phyloP scores from a whole-genome alignment of 2,329 filamentous ascomycete species.

The Pestalotiopsis fici region DNA sequence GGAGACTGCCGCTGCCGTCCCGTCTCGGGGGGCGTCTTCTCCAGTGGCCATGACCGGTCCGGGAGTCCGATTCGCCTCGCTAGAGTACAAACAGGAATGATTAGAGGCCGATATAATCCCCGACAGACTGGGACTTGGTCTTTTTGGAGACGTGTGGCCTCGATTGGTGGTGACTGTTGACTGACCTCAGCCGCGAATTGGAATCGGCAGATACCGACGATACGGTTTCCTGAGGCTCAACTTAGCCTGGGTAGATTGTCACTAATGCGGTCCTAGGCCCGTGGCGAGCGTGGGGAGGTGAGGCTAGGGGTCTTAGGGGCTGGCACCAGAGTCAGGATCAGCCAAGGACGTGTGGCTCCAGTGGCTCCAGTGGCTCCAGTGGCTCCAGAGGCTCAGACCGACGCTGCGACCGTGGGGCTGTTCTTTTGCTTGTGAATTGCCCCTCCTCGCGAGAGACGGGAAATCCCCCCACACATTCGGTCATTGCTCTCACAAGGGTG shows the following conservation, averaged over 20 bases:
- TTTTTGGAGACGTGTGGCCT: not conserved
- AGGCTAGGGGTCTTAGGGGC: not conserved
- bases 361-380: too few species aligned
- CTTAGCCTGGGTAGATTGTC: not conserved
- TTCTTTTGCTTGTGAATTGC: not conserved
- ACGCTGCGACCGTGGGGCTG: not conserved
- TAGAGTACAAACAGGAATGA: not conserved
- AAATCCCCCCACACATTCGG: not conserved
- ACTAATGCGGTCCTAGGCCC: not conserved
- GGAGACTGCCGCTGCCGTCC: not conserved
- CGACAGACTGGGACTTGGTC: not conserved
- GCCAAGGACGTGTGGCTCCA: not conserved
- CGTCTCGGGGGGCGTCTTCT: too few species aligned
- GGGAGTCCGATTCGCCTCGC: not conserved
- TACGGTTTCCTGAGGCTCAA: slow-evolving; percentile 3
- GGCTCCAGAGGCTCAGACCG: not conserved
- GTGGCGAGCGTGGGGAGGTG: not conserved
- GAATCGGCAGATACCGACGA: not conserved
- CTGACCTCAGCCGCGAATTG: not conserved
- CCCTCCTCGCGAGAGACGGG: too few species aligned
- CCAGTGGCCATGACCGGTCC: not conserved
- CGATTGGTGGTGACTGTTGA: not conserved
- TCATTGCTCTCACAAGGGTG: not conserved
- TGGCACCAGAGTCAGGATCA: not conserved
- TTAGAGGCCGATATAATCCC: not conserved